Base-by-base conservation (phyloP, 176 grass and related monocot species). In the Carex pumila region DNA sequence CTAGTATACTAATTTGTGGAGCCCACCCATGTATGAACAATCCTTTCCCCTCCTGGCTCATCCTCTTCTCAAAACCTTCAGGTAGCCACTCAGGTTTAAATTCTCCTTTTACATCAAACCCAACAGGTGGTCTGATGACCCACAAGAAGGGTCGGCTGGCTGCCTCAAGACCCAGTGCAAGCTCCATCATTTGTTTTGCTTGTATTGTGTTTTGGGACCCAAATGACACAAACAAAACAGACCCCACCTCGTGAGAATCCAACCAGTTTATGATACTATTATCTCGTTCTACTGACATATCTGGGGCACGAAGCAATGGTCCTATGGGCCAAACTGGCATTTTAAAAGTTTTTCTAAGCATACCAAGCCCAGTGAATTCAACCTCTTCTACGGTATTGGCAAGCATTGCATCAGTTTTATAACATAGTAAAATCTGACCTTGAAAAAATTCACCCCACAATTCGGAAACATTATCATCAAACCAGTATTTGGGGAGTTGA, bases 221-320 rank as follows among this genome's bases (percentile, higher is more conserved):
- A 79, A 88, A 88, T 13, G 87, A 84, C 22, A 88, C 15, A n/a
- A 84, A 88, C 50, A 88, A 62, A 71, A 88, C 82, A 7, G 87
- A 88, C 13, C 73, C 60, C 10, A 52, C 59, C 53, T 56, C 55
- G 0, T 85, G 87, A 12, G 63, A 80, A 54, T 85, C 82, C 74
- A 88, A 52, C 87, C 87, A 88, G 25, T 80, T 66, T 7, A 85
- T 63, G 63, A 84, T 81, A 57, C 71, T 32, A 61, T 39, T 18
- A 11, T 84, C 71, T 52, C 9, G 34, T 39, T 60, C 45, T 0
- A 50, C 22, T 5, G 50, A 53, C 0, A 55, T 31, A 53, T 75
- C 17, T 2, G 83, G 32, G 72, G 78, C 17, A 65, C 29, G n/a
- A 85, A 85, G 50, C 49, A 88, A 68, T 2, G 87, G 87, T 30